phyloP scores from a whole-genome alignment of 2,329 filamentous ascomycete species.

The Aspergillus hortae region DNA sequence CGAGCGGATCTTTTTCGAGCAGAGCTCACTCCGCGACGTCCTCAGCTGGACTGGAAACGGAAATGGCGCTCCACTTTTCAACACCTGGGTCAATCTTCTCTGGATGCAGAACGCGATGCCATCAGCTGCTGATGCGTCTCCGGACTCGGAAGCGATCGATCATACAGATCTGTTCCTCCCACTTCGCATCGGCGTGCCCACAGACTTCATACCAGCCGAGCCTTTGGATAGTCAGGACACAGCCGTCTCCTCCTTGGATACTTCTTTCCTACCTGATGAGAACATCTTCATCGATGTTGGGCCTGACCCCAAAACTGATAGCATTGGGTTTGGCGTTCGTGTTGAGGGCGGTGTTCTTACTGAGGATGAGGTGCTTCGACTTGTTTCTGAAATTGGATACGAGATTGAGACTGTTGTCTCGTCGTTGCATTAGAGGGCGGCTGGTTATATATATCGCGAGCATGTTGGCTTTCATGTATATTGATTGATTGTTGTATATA shows the following conservation, averaged over 20 bases:
- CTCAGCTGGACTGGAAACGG: slow-evolving; percentile 15
- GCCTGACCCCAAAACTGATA: slow-evolving; percentile 20
- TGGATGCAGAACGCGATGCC: slow-evolving; percentile 21
- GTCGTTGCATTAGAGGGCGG: too few species aligned
- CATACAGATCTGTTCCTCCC: slow-evolving; percentile 16
- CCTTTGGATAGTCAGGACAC: slow-evolving; percentile 12
- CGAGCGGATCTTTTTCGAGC: slow-evolving; percentile 25
- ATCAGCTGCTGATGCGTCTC: background rate
- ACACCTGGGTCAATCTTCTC: slow-evolving; percentile 31
- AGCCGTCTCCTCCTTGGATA: slow-evolving; percentile 21
- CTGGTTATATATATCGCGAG: too few species aligned
- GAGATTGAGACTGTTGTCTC: slow-evolving; percentile 18
- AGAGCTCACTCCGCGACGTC: slow-evolving; percentile 25
- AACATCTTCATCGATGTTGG: slow-evolving; percentile 27
- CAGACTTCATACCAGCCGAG: slow-evolving; percentile 21
- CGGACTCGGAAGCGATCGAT: background rate
- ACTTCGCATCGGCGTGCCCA: slow-evolving; percentile 23
- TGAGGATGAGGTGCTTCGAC: slow-evolving; percentile 13
- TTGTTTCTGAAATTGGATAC: slow-evolving; percentile 16
- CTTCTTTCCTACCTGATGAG: slow-evolving; percentile 18
- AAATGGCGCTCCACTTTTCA: slow-evolving; percentile 21
- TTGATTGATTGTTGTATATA: too few species aligned
- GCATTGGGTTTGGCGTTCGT: slow-evolving; percentile 26
- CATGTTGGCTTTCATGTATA: too few species aligned
- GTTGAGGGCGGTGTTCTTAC: slow-evolving; percentile 21